phyloP scores from a whole-genome alignment of 2,329 filamentous ascomycete genomes.

The Triangularia setosa region DNA sequence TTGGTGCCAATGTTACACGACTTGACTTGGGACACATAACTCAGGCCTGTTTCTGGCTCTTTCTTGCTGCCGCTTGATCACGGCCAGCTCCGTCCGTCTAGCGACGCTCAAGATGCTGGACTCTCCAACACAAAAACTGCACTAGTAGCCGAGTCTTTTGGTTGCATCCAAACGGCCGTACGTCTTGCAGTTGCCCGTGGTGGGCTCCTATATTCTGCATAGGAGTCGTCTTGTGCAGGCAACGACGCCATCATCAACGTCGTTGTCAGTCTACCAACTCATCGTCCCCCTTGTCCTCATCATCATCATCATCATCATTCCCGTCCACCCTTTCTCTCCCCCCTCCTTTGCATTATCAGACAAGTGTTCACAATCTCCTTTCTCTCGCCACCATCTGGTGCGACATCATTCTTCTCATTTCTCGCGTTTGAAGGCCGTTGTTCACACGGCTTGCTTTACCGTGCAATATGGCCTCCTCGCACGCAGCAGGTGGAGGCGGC shows the following conservation, averaged over 20 bases:
- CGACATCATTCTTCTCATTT: conserved; percentile 12
- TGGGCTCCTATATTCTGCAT: not conserved
- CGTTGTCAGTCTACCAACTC: not conserved
- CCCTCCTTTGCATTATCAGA: not conserved
- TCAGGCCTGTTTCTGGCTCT: not conserved
- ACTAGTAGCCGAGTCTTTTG: not conserved
- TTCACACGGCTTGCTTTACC: not conserved
- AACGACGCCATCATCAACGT: not conserved
- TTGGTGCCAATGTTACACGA: not conserved
- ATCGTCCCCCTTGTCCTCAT: not conserved
- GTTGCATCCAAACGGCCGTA: not conserved
- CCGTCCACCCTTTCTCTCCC: not conserved
- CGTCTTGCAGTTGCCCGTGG: not conserved
- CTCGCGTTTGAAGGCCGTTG: conserved; percentile 2
- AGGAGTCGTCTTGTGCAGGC: not conserved
- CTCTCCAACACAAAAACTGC: not conserved
- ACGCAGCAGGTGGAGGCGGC: conserved; percentile 6
- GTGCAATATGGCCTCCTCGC: conserved; percentile 5
- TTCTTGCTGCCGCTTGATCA: not conserved
- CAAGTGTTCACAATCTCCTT: conserved; percentile 26
- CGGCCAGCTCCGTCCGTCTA: not conserved
- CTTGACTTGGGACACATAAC: not conserved
- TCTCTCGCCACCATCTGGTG: conserved; percentile 7
- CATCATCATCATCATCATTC: too few relatives aligned
- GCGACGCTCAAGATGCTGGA: conserved; percentile 4